Evolutionary conservation across 2,329 filamentous ascomycete species (phyloP), one percentile per base, ranked within the genome.

Genomic region (Venturiaceae sp.): DNA sequence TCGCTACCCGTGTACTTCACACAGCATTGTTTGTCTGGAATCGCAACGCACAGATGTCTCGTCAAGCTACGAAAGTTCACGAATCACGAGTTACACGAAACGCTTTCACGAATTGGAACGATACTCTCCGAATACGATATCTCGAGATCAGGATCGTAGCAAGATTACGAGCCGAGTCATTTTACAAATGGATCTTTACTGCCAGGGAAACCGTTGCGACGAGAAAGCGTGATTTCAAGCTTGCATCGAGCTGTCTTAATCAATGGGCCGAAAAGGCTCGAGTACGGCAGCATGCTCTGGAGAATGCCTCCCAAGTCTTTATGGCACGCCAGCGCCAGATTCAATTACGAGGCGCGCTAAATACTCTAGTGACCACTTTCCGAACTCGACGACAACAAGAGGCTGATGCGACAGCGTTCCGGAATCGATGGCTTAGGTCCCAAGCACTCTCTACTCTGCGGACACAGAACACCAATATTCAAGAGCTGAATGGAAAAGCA

Each of bases 161-260:
- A 62, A 77, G 83, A 3, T 63, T 84, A 41, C 71, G 81, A 44
- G 69, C 80, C 32, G 77, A 85, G 64, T 69, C 74, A 6, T 71
- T 86, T 61, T 84, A 84, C 67, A 83, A 77, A 67, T 86, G 83
- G 83, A 75, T 80, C n/a, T 65, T 86, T 32, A 76, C 78, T 34
- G 77, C 73, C 21, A 67, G 75, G 37, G 66, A 33, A 19, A 50
- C 23, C n/a, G 39, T 34, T 21, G 41, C 41, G n/a, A 41, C 30
- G 9, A 71, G 5, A 69, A 23, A 39, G 33, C 53, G 32, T 21
- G 30, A 47, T n/a, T 19, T 32, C 23, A 57, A 46, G 21, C 16
- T 55, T 30, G 52, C 23, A 11, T 30, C 30, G 11, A 59, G 14
- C 21, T 37, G 32, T 30, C 36, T 58, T 11, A 19, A n/a, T 5